Percentiles rank a stretch among this genome's conserved stretches.
Evolutionary conservation across 116 monocot species (phyloP).

Genomic region (Trichopus zeylanicus): DNA sequence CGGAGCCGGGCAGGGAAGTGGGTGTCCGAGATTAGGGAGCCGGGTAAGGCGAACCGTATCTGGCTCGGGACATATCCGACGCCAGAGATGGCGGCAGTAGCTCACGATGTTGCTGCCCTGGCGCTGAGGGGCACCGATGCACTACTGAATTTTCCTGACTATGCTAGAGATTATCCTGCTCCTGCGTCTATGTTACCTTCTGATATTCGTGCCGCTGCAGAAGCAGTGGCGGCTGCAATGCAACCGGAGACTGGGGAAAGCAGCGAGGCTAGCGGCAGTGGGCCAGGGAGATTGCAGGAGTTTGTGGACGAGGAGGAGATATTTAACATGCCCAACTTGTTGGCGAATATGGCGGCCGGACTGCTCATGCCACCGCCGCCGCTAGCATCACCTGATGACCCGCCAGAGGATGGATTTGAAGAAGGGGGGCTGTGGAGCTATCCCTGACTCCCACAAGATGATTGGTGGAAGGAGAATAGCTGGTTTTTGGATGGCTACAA

Average conservation of each 20-base stretch:
- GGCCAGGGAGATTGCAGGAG: neutral
- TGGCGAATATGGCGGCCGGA: neutral
- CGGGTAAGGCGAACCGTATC: slow-evolving; percentile 35
- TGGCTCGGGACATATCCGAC: slow-evolving; percentile 52
- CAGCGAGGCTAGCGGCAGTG: neutral
- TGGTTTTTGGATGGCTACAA: neutral
- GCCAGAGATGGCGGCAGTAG: slow-evolving; percentile 51
- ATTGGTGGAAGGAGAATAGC: neutral
- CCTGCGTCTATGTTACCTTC: slow-evolving; percentile 21
- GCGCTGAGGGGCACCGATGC: slow-evolving; percentile 42
- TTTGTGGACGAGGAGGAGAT: slow-evolving; percentile 3
- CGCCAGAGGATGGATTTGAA: neutral
- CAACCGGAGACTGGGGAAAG: slow-evolving; percentile 6
- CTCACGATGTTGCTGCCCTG: slow-evolving; percentile 57
- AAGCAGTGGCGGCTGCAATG: slow-evolving; percentile 34
- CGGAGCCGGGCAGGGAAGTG: slow-evolving; percentile 33
- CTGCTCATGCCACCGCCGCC: slow-evolving; percentile 2
- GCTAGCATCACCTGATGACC: slow-evolving; percentile 2
- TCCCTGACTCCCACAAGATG: neutral
- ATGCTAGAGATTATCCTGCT: slow-evolving; percentile 27
- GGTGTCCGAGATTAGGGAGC: slow-evolving; percentile 62
- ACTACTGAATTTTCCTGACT: slow-evolving; percentile 75
- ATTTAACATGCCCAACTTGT: neutral
- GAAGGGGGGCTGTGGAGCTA: slow-evolving; percentile 17
- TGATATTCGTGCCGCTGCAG: slow-evolving; percentile 43